Base-by-base conservation (phyloP, 768 basidiomycete species). In the Myochromella boudieri region DNA sequence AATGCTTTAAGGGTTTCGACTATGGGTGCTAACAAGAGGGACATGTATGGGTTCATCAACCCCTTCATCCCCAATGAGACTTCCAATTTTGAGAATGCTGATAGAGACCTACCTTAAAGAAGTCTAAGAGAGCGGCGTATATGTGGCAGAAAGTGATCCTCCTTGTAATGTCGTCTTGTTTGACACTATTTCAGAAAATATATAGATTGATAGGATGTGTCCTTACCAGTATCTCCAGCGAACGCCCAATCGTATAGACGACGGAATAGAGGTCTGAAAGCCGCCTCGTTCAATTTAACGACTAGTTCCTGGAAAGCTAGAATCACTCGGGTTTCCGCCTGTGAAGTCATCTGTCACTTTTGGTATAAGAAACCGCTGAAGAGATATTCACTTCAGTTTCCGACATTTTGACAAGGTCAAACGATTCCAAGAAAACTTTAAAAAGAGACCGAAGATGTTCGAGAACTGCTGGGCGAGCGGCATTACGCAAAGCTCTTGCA, bases 241-340 rank as follows among this genome's bases (percentile, higher is more conserved):
- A 94, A 94, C 0, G 93, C 93, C 97, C 97, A 99, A 61, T 99
- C 97, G 58, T 91, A 93, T 47, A 95, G 65, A 44, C 85, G 84
- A 44, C 93, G 83, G 78, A 97, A 95, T 12, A 97, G 70, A 1
- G 95, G 94, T 52, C 83, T 80, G 82, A 99, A 98, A 0, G 86
- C 78, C 0, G 82, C 81, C 56, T 98, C 97, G 59, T 95, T 97
- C 43, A 99, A 73, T 66, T 97, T 97, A 44, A 91, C 81, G 9
- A 94, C 89, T 7, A 97, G 71, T 63, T 95, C 91, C 9, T 85
- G 75, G 76, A 97, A 97, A 0, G 94, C 85, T 1, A 76, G 62
- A 46, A 90, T 80, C 8, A 81, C 68, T 33, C 65, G 62, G 6
- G 61, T 55, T 62, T 84, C 78, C n/a, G 75, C 71, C 85, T 88